Evolutionary conservation across 371 early-diverging fungal species (phyloP), one percentile per base, ranked within the genome.

Genomic region (Phascolomyces articulosus): DNA sequence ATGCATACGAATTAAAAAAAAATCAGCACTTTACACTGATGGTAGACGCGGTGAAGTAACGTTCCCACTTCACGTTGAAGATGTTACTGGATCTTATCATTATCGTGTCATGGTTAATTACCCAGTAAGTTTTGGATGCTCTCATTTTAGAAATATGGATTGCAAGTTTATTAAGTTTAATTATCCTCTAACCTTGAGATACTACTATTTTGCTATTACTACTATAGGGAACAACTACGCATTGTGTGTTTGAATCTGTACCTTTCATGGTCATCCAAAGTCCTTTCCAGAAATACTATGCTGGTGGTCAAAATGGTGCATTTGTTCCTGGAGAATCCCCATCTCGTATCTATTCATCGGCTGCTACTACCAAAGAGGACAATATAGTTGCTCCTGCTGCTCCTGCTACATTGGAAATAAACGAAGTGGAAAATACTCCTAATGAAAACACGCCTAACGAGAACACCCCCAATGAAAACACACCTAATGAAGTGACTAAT

Each of bases 81-180:
- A 67, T 56, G 40, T 62, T 29, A 58, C 58, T 13, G 65, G 65
- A 13, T 40, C 60, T 8, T 67, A 66, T 49, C 73, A 73, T 58
- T 73, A 69, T 44, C 67, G 73, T 41, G 62, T 73, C 44, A 73
- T 73, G 73, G 73, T 73, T 27, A 69, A 73, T 28, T 73, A 31
- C 20, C 31, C 31, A 31, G 60, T 48, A 27, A 62, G 40, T n/a
- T n/a, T n/a, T 49, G n/a, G 11, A 23, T 15, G 0, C 7, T 47
- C 8, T 44, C 15, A 26, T 7, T 1, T 47, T 27, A 21, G n/a
- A n/a, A n/a, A n/a, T n/a, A n/a, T n/a, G n/a, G n/a, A n/a, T n/a
- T n/a, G n/a, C n/a, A n/a, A n/a, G n/a, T n/a, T n/a, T n/a, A n/a
- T n/a, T n/a, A n/a, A n/a, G n/a, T n/a, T n/a, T n/a, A n/a, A n/a